A percentile compares a stretch with the other conserved stretches of the same genome.
Conservation (phyloP, 495 filamentous ascomycete species). For the Xylaria telfairii region DNA sequence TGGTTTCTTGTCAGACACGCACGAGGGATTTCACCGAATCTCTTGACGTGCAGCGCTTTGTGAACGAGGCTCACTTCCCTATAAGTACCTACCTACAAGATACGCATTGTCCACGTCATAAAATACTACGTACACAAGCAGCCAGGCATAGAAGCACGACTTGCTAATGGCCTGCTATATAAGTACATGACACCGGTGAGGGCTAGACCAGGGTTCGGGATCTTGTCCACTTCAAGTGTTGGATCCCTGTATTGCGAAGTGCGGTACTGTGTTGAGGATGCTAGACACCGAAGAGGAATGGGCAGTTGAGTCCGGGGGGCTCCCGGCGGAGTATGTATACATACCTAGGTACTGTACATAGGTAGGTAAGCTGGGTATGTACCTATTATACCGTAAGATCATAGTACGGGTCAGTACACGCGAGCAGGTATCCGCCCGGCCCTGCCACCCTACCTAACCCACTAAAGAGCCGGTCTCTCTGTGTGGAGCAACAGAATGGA, state of each 20-base stretch:
- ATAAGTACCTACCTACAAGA: neutral
- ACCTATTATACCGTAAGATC: neutral
- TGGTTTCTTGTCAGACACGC: neutral
- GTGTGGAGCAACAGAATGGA: neutral
- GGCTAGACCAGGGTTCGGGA: slow-evolving; percentile 4
- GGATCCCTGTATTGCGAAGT: neutral
- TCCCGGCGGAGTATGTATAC: slow-evolving; percentile 10
- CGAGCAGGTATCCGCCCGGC: slow-evolving; percentile 1
- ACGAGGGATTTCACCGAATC: neutral
- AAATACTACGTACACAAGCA: neutral
- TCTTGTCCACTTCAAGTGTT: neutral
- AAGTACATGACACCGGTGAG: neutral
- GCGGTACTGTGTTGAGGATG: slow-evolving; percentile 1
- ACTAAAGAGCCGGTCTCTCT: neutral
- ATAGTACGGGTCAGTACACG: slow-evolving; percentile 2
- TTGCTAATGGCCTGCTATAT: neutral
- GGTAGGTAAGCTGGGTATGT: no score
- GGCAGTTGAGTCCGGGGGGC: slow-evolving; percentile 1
- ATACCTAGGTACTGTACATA: no score
- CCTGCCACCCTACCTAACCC: slow-evolving; percentile 17
- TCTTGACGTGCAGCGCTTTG: neutral
- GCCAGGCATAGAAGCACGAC: neutral
- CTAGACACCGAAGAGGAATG: slow-evolving; percentile 1
- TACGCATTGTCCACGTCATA: neutral
- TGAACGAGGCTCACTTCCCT: neutral